Conservation (phyloP, 106 monocot species). For the Platanthera guangdongensis region DNA sequence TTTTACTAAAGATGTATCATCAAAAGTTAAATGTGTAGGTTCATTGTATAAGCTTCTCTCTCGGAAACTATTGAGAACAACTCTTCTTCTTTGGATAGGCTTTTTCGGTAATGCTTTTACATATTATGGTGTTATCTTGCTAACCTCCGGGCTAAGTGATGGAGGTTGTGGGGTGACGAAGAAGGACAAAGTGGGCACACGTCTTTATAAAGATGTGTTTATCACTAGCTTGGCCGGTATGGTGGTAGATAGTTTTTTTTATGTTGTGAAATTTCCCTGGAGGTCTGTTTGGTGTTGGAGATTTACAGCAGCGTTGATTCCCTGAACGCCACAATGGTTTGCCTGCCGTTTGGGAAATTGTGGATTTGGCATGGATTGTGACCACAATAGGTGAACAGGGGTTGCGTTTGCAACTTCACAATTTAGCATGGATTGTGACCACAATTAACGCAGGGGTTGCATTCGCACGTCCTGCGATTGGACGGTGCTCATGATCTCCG, state of each 20-base stretch:
- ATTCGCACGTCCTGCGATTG: too few relatives aligned
- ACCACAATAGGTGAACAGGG: too few relatives aligned
- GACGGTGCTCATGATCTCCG: too few relatives aligned
- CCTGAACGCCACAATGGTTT: too few relatives aligned
- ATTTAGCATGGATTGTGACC: too few relatives aligned
- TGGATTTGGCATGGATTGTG: too few relatives aligned
- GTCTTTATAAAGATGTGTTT: constrained; percentile 61
- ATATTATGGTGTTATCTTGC: constrained; percentile 72
- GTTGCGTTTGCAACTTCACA: too few relatives aligned
- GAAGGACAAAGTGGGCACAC: constrained; percentile 8
- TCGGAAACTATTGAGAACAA: constrained; percentile 42
- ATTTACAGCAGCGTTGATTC: too few relatives aligned
- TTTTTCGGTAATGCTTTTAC: constrained; percentile 79
- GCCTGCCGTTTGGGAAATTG: too few relatives aligned
- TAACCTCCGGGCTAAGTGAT: constrained; percentile 50
- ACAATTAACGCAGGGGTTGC: too few relatives aligned
- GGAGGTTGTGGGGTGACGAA: background rate
- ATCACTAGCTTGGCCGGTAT: constrained; percentile 72
- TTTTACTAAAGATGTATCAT: background rate
- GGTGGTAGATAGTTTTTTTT: background rate
- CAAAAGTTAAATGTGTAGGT: constrained; percentile 21
- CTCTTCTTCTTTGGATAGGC: constrained; percentile 68
- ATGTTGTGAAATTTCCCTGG: background rate
- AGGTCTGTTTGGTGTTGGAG: background rate
- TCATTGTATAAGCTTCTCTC: constrained; percentile 38